These are phyloP conservation scores for Vanrija sp. DNA, from an alignment of 1,284 basidiomycete genomes.

Conservation along the genomic window DNA sequence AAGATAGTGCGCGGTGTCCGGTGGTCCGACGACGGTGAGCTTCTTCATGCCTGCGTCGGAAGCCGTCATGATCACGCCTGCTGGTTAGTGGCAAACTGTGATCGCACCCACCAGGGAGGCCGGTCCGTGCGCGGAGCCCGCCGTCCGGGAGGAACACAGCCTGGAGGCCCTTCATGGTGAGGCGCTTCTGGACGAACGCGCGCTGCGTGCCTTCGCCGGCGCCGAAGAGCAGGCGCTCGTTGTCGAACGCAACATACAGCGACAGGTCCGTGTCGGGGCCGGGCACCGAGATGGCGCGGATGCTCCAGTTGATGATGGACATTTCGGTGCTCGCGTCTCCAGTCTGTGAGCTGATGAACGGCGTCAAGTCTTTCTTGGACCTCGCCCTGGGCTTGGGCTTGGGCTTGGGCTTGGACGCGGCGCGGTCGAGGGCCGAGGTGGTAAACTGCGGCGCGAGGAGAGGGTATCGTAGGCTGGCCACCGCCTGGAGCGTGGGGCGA, in stretches of 20 bases:
- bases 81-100: slow-evolving; percentile 6
- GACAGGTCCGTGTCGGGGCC: slow-evolving; percentile 74
- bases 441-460: background rate
- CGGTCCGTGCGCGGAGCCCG: slow-evolving; percentile 57
- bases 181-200: slow-evolving; percentile 63
- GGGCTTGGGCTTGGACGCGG: background rate
- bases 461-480: background rate
- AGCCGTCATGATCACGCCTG: slow-evolving; percentile 76
- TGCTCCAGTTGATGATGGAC: slow-evolving; percentile 37
- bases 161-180: slow-evolving; percentile 62
- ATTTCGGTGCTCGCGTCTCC: background rate
- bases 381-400: too few relatives aligned
- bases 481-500: background rate
- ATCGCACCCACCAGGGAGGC: slow-evolving; percentile 61
- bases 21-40: slow-evolving; percentile 67
- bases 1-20: slow-evolving; percentile 64
- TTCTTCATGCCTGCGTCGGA: slow-evolving; percentile 64
- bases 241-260: slow-evolving; percentile 68
- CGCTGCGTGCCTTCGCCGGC: slow-evolving; percentile 75
- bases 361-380: too few relatives aligned
- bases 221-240: slow-evolving; percentile 80
- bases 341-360: background rate
- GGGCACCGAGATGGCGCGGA: slow-evolving; percentile 47
- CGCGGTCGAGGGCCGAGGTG: background rate
- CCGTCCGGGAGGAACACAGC: slow-evolving; percentile 71